Evolutionary conservation across 768 basidiomycete genomes (phyloP).

Genomic region (Cyclocybe cylindracea): DNA sequence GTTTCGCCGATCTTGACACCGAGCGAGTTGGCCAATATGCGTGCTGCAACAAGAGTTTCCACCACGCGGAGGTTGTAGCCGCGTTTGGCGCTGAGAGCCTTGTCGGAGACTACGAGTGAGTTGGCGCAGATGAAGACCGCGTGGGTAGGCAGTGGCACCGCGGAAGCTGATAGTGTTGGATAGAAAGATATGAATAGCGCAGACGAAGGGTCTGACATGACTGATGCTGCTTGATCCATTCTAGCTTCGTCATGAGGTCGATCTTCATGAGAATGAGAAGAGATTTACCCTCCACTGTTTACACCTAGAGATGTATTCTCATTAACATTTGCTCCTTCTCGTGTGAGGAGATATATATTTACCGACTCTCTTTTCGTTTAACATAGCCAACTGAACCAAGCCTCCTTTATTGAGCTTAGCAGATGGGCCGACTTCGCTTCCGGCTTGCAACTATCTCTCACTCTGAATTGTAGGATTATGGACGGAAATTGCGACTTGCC

Average conservation of each 20-base stretch:
- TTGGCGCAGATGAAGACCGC: constrained; percentile 79
- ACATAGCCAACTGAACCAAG: constrained; percentile 78
- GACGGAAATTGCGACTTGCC: constrained; percentile 21
- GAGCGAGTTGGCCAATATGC: constrained; percentile 66
- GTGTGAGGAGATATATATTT: constrained; percentile 9
- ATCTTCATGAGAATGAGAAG: background rate
- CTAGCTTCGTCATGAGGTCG: constrained; percentile 25
- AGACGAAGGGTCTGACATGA: constrained; percentile 69
- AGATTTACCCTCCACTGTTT: constrained; percentile 72
- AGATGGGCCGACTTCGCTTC: constrained; percentile 13
- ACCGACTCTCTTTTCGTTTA: constrained; percentile 85
- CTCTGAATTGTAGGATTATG: background rate
- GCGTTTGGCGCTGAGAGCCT: constrained; percentile 71
- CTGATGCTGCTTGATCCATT: constrained; percentile 91
- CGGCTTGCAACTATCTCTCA: constrained; percentile 16
- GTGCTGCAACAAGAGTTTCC: constrained; percentile 83
- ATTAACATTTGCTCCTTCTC: background rate
- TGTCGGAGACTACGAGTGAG: constrained; percentile 81
- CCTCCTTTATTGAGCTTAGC: constrained; percentile 58
- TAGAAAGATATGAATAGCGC: constrained; percentile 84
- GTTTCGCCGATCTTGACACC: constrained; percentile 40
- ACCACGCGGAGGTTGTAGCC: constrained; percentile 91
- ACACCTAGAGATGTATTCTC: constrained; percentile 42
- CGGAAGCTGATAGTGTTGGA: constrained; percentile 66
- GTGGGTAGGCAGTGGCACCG: constrained; percentile 58